Percentiles rank a stretch among this genome's conserved stretches.
Conservation (phyloP, 2,329 filamentous ascomycete genomes). For the Juglanconis oblonga region DNA sequence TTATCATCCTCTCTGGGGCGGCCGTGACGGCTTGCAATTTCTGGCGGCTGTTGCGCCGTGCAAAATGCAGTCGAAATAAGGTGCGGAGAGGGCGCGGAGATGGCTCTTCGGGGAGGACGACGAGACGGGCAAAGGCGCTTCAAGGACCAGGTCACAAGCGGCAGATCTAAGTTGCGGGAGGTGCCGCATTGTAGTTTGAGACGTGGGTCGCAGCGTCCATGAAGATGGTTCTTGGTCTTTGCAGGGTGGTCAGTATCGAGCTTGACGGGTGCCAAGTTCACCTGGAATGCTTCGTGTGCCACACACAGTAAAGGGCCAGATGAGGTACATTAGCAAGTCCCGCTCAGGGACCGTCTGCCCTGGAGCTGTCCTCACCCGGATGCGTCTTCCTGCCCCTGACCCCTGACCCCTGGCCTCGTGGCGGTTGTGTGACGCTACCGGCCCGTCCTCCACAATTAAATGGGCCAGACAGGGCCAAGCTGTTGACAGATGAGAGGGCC, state of each 20-base stretch:
- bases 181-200: not conserved
- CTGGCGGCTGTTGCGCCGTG: not conserved
- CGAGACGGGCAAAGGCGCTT: not conserved
- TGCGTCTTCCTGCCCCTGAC: not conserved
- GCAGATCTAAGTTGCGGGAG: not conserved
- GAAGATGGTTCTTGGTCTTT: not conserved
- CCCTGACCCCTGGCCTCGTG: not conserved
- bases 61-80: not conserved
- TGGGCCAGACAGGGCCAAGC: not conserved
- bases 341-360: not conserved
- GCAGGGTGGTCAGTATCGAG: not conserved
- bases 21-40: not conserved
- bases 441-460: not conserved
- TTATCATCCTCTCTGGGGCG: not conserved
- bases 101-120: not conserved
- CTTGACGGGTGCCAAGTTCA: not conserved
- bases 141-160: not conserved
- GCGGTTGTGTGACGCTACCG: not conserved
- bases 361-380: not conserved
- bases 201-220: not conserved
- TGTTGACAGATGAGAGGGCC: not conserved
- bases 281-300: not conserved
- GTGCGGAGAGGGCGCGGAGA: not conserved
- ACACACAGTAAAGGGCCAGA: too few species aligned
- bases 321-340: not conserved